Evolutionary conservation across 805 yeast species (phyloP).

Genomic region (Ogataea pilisensis): DNA sequence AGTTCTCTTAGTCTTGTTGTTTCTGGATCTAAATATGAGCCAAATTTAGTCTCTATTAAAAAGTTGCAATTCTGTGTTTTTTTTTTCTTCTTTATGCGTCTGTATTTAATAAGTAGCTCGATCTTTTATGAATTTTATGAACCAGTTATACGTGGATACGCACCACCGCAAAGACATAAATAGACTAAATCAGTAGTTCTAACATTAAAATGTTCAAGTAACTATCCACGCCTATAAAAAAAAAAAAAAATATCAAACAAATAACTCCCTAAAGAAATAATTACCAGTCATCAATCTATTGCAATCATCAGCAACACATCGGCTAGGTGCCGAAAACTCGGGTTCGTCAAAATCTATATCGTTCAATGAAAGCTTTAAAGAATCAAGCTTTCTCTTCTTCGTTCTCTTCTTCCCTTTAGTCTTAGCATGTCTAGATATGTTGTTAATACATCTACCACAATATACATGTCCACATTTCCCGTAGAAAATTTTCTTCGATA

Average conservation of each 20-base stretch:
- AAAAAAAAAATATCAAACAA: conserved; percentile 21
- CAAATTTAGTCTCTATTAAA: no score
- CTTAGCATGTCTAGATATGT: conserved; percentile 41
- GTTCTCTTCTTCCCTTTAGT: conserved; percentile 16
- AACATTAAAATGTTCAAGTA: no score
- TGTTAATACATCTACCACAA: conserved; percentile 80
- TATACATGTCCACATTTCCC: conserved; percentile 79
- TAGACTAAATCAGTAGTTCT: no score
- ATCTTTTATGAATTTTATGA: no score
- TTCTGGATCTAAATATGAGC: no score
- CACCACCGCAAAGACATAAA: no score
- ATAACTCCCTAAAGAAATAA: conserved; percentile 54
- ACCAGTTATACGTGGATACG: no score
- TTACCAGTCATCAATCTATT: conserved; percentile 38
- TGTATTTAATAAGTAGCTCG: no score
- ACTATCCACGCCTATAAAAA: no score
- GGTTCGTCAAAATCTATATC: conserved; percentile 35
- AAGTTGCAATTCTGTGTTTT: no score
- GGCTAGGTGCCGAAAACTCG: conserved; percentile 48
- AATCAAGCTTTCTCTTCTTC: conserved; percentile 14
- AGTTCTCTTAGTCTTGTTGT: no score
- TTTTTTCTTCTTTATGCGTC: no score
- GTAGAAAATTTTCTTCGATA: conserved; percentile 63
- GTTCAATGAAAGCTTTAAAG: conserved; percentile 14
- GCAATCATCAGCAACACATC: conserved; percentile 56